Evolutionary conservation across 208 protist species (phyloP).

Genomic region (Giardia duodenalis): DNA sequence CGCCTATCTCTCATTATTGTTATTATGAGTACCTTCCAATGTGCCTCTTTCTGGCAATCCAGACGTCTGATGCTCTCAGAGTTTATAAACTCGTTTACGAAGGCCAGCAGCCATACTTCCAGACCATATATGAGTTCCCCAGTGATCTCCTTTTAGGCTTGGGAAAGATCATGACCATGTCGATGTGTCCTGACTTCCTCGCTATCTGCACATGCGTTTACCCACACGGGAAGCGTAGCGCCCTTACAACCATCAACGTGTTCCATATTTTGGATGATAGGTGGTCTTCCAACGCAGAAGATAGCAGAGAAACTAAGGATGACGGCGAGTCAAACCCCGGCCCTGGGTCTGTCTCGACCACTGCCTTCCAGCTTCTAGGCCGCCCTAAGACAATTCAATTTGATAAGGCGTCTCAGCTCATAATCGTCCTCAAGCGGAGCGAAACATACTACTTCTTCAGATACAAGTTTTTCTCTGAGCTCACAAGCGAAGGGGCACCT

Average conservation of each 20-base stretch:
- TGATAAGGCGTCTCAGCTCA: background rate
- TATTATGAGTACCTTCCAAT: background rate
- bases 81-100: background rate
- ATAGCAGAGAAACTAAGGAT: no score
- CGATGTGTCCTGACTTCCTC: background rate
- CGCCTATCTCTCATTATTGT: background rate
- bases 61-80: background rate
- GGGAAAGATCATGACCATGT: background rate
- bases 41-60: background rate
- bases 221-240: background rate
- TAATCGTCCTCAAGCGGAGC: background rate
- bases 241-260: background rate
- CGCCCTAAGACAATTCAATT: background rate
- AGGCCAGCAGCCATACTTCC: background rate
- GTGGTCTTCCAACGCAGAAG: no score
- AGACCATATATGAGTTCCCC: background rate
- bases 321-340: background rate
- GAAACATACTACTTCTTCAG: slow-evolving; percentile 6
- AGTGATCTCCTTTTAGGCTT: background rate
- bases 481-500: background rate
- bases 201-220: background rate
- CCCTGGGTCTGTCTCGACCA: background rate
- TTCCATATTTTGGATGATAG: no score
- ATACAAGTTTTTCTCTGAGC: background rate
- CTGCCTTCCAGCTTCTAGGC: background rate